A percentile compares a stretch with the other conserved stretches of the same genome.
phyloP scores from a whole-genome alignment of 441 rosid species.

The Populus tomentosa region DNA sequence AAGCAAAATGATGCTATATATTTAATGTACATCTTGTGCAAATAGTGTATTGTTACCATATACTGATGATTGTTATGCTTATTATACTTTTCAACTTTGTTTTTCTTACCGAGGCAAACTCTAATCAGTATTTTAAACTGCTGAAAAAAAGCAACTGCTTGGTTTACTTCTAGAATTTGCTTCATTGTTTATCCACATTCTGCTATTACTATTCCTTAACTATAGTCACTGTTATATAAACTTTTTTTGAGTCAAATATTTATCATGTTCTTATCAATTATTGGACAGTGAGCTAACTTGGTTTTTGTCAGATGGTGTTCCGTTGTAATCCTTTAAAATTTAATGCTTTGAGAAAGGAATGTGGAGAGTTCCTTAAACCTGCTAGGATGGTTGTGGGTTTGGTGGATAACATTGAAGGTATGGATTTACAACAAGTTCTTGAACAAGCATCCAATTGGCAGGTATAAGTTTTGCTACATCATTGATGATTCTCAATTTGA shows the following conservation, averaged over 20 bases:
- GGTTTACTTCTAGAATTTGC: not conserved
- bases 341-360: constrained; percentile 60
- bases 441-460: constrained; percentile 76
- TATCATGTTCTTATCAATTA: not conserved
- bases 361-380: constrained; percentile 55
- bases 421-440: constrained; percentile 50
- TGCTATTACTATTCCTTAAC: constrained; percentile 2
- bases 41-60: no score
- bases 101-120: not conserved
- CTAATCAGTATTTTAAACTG: not conserved
- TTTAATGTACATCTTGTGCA: no score
- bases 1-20: no score
- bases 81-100: not conserved
- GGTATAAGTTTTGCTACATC: constrained; percentile 36
- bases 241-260: not conserved
- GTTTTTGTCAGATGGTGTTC: constrained; percentile 61
- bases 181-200: not conserved
- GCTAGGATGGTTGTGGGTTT: constrained; percentile 41
- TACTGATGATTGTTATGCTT: no score
- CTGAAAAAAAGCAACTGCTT: not conserved
- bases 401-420: constrained; percentile 31
- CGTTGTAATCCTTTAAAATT: constrained; percentile 69
- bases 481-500: constrained; percentile 1
- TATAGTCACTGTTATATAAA: not conserved
- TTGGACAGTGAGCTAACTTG: not conserved